Base-by-base conservation (phyloP, 768 basidiomycete species). In the Hemileccinum rubropunctum region DNA sequence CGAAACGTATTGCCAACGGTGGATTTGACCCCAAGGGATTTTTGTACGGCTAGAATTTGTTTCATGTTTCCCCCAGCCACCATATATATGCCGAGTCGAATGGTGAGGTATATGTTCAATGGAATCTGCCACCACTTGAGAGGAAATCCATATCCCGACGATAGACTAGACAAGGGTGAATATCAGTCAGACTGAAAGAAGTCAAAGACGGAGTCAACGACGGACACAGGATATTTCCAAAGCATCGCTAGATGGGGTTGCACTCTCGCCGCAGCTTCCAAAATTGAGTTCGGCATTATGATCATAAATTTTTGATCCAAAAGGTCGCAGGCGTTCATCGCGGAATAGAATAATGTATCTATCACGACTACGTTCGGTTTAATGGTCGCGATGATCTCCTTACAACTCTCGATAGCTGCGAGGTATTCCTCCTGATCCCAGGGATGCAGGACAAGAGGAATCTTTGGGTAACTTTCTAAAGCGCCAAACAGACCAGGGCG, bases 101-200 rank as follows among this genome's bases (percentile, higher is more conserved):
- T 46, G 18, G 15, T 14, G 28, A 50, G 45, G 37, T 53, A 53
- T 13, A 41, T 30, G 34, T 58, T 53, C 30, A 58, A 23, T 12
- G 45, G 51, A 15, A 53, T 37, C 28, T 58, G 48, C 50, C 45
- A 58, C 57, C 56, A 53, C 26, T 58, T 42, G n/a, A 53, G 41
- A 5, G 57, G 57, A 13, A 35, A 57, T 15, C 39, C 26, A 33
- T 47, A 42, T 17, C 51, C 57, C 4, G 57, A 58, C 20, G 47
- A 32, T 3, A 49, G 3, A 12, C 56, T 53, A 12, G 12, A 6
- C 4, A 15, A 27, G 8, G 6, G 23, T 23, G 6, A 23, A 23
- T 4, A 26, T 50, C 2, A 45, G 30, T 11, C 4, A 11, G 9
- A 5, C 10, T 9, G 23, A 37, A 27, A 23, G 6, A 23, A 23